A percentile compares a stretch with the other conserved stretches of the same genome.
These are phyloP conservation scores for Yamadazyma phyllophila DNA, from an alignment of 805 yeast species.

Conservation along the genomic window DNA sequence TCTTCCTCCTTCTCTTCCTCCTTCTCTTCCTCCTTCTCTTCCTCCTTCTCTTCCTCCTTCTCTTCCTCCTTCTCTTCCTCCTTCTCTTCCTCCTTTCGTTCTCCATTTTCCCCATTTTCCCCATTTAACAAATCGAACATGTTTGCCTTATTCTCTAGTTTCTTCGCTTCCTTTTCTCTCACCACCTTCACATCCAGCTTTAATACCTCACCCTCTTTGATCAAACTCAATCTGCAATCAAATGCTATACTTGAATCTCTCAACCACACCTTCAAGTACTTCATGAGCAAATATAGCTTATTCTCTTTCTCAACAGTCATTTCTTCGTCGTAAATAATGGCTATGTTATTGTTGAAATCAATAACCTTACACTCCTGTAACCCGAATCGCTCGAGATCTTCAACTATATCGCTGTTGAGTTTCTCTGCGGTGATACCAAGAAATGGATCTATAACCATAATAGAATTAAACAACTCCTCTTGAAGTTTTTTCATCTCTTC, in stretches of 20 bases:
- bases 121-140: constrained; percentile 7
- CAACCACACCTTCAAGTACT: constrained; percentile 30
- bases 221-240: constrained; percentile 46
- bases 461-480: constrained; percentile 45
- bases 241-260: constrained; percentile 46
- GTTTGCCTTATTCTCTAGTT: constrained; percentile 11
- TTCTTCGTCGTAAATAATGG: constrained; percentile 7
- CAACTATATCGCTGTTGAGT: constrained; percentile 31
- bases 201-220: constrained; percentile 21
- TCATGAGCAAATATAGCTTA: constrained; percentile 41
- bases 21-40: background rate
- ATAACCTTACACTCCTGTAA: constrained; percentile 2
- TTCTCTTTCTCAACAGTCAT: constrained; percentile 39
- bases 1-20: background rate
- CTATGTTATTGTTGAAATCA: background rate
- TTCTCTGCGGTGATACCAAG: constrained; percentile 49
- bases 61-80: background rate
- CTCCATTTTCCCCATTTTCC: background rate
- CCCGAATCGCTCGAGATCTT: constrained; percentile 18
- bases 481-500: constrained; percentile 18
- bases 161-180: background rate
- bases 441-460: constrained; percentile 51
- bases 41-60: background rate
- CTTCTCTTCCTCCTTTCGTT: background rate
- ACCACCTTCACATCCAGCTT: constrained; percentile 12